Evolutionary conservation across 345 rosid genomes (phyloP).

Genomic region (Ricinus communis): DNA sequence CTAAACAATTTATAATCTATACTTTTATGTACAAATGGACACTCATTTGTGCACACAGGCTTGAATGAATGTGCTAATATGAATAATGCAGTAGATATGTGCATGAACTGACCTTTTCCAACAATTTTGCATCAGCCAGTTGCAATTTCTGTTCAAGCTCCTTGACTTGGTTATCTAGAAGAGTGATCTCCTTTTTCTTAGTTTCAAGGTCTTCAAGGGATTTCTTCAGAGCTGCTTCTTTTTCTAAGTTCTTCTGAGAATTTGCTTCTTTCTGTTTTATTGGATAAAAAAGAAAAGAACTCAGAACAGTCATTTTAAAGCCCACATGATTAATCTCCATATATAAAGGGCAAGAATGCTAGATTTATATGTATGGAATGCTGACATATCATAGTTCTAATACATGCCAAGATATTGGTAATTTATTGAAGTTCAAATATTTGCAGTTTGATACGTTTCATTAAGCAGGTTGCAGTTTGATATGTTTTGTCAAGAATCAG

Average conservation of each 20-base stretch:
- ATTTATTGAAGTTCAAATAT: background rate
- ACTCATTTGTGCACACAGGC: background rate
- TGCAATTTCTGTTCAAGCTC: constrained; percentile 76
- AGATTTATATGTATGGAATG: background rate
- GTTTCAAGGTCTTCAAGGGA: constrained; percentile 67
- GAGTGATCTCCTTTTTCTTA: constrained; percentile 49
- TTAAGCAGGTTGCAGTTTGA: background rate
- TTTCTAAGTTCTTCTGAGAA: constrained; percentile 51
- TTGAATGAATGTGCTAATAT: background rate
- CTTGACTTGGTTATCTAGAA: constrained; percentile 53
- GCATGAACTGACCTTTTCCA: constrained; percentile 53
- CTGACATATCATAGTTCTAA: background rate
- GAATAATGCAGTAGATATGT: background rate
- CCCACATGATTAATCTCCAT: background rate
- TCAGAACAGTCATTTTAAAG: background rate
- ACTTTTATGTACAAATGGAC: background rate
- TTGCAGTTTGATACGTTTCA: background rate
- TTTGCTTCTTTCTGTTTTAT: constrained; percentile 50
- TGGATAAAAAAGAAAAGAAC: background rate
- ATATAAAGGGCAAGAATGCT: background rate
- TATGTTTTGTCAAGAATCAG: background rate
- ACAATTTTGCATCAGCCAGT: constrained; percentile 48
- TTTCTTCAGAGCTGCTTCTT: constrained; percentile 54
- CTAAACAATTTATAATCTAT: too few relatives aligned
- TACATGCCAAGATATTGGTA: background rate